A percentile compares a stretch with the other conserved stretches of the same genome.
Evolutionary conservation across 352 stramenopile species (phyloP).

Genomic region (Pythium sukuiense): DNA sequence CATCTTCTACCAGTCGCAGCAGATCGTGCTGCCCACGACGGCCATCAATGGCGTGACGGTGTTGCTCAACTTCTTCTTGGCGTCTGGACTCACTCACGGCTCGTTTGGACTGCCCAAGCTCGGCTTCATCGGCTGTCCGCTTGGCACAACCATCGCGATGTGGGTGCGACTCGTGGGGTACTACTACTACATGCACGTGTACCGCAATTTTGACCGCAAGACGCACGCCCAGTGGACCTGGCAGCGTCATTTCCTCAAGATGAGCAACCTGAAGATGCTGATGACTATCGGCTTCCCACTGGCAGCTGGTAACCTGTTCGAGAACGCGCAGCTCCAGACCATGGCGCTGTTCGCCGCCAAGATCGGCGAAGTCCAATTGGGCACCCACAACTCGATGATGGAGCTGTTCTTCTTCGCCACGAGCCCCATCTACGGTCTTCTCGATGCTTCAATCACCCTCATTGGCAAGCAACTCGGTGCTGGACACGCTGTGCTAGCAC

Average conservation of each 20-base stretch:
- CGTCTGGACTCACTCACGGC: conserved; percentile 31
- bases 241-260: conserved; percentile 44
- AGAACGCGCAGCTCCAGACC: conserved; percentile 77
- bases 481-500: conserved; percentile 35
- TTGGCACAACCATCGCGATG: conserved; percentile 66
- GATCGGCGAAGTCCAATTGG: conserved; percentile 72
- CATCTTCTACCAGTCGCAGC: conserved; percentile 81
- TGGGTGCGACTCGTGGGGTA: conserved; percentile 52
- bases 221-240: conserved; percentile 36
- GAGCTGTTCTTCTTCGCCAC: conserved; percentile 85
- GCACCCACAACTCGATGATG: conserved; percentile 83
- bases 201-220: conserved; percentile 43
- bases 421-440: conserved; percentile 80
- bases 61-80: conserved; percentile 40
- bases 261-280: conserved; percentile 42
- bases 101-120: conserved; percentile 44
- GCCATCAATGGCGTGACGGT: conserved; percentile 64
- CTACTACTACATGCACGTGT: conserved; percentile 68
- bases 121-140: conserved; percentile 36
- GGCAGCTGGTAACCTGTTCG: conserved; percentile 60
- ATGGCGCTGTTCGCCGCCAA: conserved; percentile 76
- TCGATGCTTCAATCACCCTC: conserved; percentile 55
- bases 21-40: conserved; percentile 76
- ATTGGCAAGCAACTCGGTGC: conserved; percentile 68
- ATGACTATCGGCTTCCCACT: conserved; percentile 55